phyloP scores from a whole-genome alignment of 2,329 filamentous ascomycete species.

The Diaporthe nobilis region DNA sequence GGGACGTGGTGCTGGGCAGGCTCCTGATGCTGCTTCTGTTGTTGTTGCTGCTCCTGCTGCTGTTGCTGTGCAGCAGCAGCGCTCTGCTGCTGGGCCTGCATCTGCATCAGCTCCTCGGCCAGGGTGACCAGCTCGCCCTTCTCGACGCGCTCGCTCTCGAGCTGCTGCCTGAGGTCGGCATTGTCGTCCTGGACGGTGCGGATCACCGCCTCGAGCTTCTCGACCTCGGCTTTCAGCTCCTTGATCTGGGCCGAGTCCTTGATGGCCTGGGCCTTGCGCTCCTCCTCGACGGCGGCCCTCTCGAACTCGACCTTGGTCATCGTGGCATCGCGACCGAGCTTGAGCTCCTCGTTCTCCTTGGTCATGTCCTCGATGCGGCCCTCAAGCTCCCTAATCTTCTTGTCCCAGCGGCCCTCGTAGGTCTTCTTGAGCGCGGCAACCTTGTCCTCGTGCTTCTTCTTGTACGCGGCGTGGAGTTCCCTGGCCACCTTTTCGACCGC shows the following conservation, averaged over 20 bases:
- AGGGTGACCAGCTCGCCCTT: slow-evolving; percentile 87
- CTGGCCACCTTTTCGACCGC: slow-evolving; percentile 93
- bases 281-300: slow-evolving; percentile 60
- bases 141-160: slow-evolving; percentile 83
- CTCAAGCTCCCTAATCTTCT: slow-evolving; percentile 86
- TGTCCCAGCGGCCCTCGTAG: slow-evolving; percentile 91
- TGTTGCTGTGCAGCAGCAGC: slow-evolving; percentile 51
- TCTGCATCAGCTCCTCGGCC: slow-evolving; percentile 86
- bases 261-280: slow-evolving; percentile 70
- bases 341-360: slow-evolving; percentile 82
- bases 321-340: slow-evolving; percentile 74
- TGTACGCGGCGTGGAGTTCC: slow-evolving; percentile 93
- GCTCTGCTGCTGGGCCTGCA: slow-evolving; percentile 69
- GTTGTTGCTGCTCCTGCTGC: slow-evolving; percentile 37
- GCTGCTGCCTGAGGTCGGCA: slow-evolving; percentile 71
- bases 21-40: slow-evolving; percentile 17
- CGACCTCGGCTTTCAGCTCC: slow-evolving; percentile 80
- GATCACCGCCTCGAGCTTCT: slow-evolving; percentile 81
- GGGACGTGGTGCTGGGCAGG: slow-evolving; percentile 28
- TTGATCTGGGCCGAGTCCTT: slow-evolving; percentile 77
- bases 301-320: slow-evolving; percentile 71
- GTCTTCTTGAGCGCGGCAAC: slow-evolving; percentile 89
- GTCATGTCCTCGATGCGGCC: slow-evolving; percentile 76
- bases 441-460: slow-evolving; percentile 97
- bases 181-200: slow-evolving; percentile 79